These are phyloP conservation scores for Paramecium primaurelia DNA, from an alignment of 73 alveolate species.

Conservation along the genomic window DNA sequence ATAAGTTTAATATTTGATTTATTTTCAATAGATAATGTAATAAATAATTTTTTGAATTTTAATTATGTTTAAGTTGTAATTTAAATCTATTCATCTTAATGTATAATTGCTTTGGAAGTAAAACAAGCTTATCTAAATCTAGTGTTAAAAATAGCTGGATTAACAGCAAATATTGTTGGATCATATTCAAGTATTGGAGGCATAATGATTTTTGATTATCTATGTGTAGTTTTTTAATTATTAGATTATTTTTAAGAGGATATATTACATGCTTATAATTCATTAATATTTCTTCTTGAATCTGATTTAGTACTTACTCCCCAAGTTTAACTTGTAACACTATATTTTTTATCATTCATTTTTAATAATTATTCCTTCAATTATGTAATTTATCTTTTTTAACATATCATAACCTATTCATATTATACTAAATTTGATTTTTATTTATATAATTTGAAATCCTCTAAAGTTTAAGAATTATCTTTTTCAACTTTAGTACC, in stretches of 20 bases:
- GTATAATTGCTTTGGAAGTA: background rate
- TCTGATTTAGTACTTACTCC: background rate
- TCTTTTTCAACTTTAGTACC: background rate
- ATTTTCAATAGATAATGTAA: background rate
- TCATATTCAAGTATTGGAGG: background rate
- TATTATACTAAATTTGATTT: background rate
- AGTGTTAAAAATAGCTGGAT: background rate
- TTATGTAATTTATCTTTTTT: background rate
- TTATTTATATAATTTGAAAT: background rate
- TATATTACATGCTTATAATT: background rate
- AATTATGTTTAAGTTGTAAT: background rate
- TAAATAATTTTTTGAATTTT: background rate
- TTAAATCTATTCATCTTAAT: background rate
- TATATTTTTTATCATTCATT: background rate
- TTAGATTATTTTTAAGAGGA: background rate
- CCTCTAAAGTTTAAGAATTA: background rate
- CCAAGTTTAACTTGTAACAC: background rate
- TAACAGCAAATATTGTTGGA: background rate
- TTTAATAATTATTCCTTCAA: background rate
- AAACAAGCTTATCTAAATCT: conserved; percentile 41
- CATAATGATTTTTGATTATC: background rate
- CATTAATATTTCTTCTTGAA: background rate
- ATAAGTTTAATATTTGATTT: background rate
- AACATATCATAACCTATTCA: background rate
- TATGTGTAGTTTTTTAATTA: background rate